Evolutionary conservation across 2,329 filamentous ascomycete species (phyloP), one percentile per base, ranked within the genome.

Genomic region (Colletotrichum tabaci): DNA sequence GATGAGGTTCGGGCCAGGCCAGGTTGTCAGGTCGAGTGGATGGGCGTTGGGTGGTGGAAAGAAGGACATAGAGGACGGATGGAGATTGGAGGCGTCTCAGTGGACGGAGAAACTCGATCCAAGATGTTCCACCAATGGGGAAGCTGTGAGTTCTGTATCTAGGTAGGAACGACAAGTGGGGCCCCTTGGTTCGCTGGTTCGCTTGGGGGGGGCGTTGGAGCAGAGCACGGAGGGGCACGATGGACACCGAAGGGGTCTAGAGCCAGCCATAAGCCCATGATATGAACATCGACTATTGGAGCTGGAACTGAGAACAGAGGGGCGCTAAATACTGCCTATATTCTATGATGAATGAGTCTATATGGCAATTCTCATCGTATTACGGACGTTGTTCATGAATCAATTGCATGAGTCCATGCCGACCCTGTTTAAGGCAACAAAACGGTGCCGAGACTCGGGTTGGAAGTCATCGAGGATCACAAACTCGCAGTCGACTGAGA

Each of bases 91-190:
- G 42, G 55, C 18, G 26, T 4, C 2, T 13, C 26, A 71, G 61
- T 72, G 70, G 67, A 71, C 70, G 70, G 70, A 71, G 42, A 61
- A 72, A 71, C 6, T 57, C 15, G 10, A 6, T 44, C 23, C 4
- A 16, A 50, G n/a, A 65, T 71, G 3, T 72, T 72, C 70, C 70
- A 13, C 70, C 70, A 72, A 72, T 71, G 16, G 23, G 13, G 53
- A 13, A 4, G 5, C 13, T 8, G 0, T 4, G 3, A 30, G 12
- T 0, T 6, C 9, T n/a, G 55, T 62, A 26, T 30, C 30, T 30
- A 30, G 30, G 8, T 63, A 38, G 58, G 15, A n/a, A 53, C 52
- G 64, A n/a, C 50, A 58, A 49, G 64, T 67, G 64, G 68, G 52
- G 58, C 47, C 23, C 6, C 49, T 12, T 23, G 30, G 30, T 30